Evolutionary conservation across 352 stramenopile species (phyloP), one percentile per base, ranked within the genome.

Genomic region (Globisporangium spinosum): DNA sequence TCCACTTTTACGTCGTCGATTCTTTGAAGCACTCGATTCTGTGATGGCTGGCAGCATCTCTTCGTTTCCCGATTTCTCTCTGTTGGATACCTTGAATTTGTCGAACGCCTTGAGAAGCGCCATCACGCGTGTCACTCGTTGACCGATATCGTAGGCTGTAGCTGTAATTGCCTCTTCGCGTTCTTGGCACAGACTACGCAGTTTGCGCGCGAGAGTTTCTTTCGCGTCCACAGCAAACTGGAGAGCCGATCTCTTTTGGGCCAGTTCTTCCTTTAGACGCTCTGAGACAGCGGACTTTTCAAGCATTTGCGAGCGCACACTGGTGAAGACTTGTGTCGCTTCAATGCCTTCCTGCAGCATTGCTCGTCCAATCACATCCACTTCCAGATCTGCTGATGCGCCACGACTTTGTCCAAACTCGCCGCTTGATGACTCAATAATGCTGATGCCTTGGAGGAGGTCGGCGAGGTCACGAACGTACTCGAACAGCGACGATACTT

Each of bases 361-460:
- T 1, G 22, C 76, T 32, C 70, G 70, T 0, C 80, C 80, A 10
- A 80, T 61, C 56, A 55, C 45, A 67, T 87, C 70, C n/a, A 89
- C 80, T 64, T 87, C 77, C n/a, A 89, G 64, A 25, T 82, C 69
- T 7, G 74, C 64, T 1, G 69, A 40, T 2, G 10, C 34, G 6
- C 62, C 58, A 10, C 59, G 32, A 38, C 60, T 47, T 25, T 58
- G 49, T 15, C 58, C 51, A 3, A 40, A 7, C 13, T 83, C 77
- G 2, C 70, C 47, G 6, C 59, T 76, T 23, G 80, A 89, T 23
- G 77, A 82, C 57, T 89, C 80, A 34, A 83, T 67, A 15, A 85
- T 69, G 61, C 71, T 77, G 25, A 87, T 69, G 51, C 80, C 80
- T 43, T 89, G 76, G 23, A 89, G 78, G 59, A 89, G 73, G 62